Evolutionary conservation across 192 early-diverging fungal genomes (phyloP), one percentile per base, ranked within the genome.

Genomic region (Backusella australiensis): DNA sequence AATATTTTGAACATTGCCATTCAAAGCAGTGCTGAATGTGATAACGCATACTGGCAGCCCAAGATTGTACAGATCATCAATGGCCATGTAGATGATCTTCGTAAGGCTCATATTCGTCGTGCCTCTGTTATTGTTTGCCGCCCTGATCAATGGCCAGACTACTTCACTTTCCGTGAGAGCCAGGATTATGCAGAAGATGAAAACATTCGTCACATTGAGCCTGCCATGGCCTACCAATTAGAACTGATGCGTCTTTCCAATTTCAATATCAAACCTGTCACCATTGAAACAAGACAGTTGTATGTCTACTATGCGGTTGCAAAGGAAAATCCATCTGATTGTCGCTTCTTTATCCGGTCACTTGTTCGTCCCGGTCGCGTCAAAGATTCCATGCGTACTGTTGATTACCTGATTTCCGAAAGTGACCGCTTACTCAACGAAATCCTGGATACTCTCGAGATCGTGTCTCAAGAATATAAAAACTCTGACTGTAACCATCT

Each of bases 401-500:
- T 93, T n/a, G 97, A 98, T 72, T 99, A 97, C 77, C 77, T 99
- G 73, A 92, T 96, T 17, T 95, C 95, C 6, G 97, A 99, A 84
- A 94, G 93, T 17, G 96, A 96, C 77, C 89, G 95, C 36, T 86
- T 98, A 63, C 79, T 97, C 69, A 97, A 89, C 80, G 97, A 98
- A 72, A 96, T 97, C 80, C 81, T 99, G 78, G 96, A 98, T 79
- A 90, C 96, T 9, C 85, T 99, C 46, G 97, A 99, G 83, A 93
- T 99, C 67, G 91, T 98, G 23, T 87, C 91, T 46, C 91, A 92
- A 6, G 87, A 91, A 72, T 91, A 96, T 79, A 94, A 95, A 77
- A 96, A 97, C 88, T 96, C 94, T 39, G 97, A 99, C 85, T 97
- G 97, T 88, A 99, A 99, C 87, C 97, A 99, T 78, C 83, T 98